Evolutionary conservation across 768 basidiomycete species (phyloP).

Genomic region (Lactifluus rugatus): DNA sequence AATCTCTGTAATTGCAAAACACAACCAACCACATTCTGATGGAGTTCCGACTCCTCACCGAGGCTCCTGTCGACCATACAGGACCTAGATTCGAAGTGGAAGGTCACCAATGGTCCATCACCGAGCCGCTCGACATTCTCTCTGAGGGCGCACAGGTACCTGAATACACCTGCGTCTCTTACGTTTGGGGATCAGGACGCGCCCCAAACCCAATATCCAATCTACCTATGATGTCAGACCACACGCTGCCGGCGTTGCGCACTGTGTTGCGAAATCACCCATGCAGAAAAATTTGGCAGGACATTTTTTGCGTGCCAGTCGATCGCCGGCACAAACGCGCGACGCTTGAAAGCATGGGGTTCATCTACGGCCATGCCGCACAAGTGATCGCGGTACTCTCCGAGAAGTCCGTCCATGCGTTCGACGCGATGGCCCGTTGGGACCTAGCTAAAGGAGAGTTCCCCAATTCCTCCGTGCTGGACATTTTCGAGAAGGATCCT

Average conservation of each 20-base stretch:
- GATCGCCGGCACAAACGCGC: conserved; percentile 14
- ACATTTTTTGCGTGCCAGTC: conserved; percentile 18
- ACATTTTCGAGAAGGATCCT: conserved; percentile 17
- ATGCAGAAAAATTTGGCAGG: conserved; percentile 13
- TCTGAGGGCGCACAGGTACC: background rate
- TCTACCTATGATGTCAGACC: conserved; percentile 15
- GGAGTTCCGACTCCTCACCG: conserved; percentile 18
- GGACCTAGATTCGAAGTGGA: conserved; percentile 3
- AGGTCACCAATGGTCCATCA: conserved; percentile 11
- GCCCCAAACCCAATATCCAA: conserved; percentile 12
- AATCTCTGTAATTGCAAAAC: background rate
- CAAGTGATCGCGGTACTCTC: conserved; percentile 17
- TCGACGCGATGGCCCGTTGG: conserved; percentile 13
- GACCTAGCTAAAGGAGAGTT: background rate
- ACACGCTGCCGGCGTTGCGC: conserved; percentile 15
- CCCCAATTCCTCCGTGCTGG: conserved; percentile 7
- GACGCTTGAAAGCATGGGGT: conserved; percentile 20
- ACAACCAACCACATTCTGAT: conserved; percentile 12
- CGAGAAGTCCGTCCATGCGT: conserved; percentile 12
- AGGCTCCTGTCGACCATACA: background rate
- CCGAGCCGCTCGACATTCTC: conserved; percentile 13
- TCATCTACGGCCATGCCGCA: conserved; percentile 15
- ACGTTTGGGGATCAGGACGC: conserved; percentile 19
- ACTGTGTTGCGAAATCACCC: conserved; percentile 9
- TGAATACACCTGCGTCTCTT: conserved; percentile 20